Evolutionary conservation across 495 filamentous ascomycete species (phyloP).

Genomic region (Neurospora tetrasperma): DNA sequence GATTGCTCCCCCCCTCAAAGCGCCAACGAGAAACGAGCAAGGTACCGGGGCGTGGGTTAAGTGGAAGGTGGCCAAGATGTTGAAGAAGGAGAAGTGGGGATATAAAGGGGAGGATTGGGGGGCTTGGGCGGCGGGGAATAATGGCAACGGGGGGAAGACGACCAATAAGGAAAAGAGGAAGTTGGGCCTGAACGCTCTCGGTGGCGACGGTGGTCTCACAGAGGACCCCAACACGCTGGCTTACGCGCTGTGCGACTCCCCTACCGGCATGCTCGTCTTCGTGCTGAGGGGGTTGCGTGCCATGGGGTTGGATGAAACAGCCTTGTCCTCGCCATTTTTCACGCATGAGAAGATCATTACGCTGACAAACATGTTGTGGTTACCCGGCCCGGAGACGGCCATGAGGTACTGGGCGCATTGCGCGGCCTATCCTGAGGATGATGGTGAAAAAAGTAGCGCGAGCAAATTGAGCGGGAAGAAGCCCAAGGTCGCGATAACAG

Average conservation of each 20-base stretch:
- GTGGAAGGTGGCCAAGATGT: slow-evolving; percentile 31
- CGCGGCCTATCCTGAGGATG: slow-evolving; percentile 18
- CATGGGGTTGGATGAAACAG: slow-evolving; percentile 18
- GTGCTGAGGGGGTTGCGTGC: slow-evolving; percentile 29
- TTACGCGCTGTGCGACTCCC: slow-evolving; percentile 45
- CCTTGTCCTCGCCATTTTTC: slow-evolving; percentile 8
- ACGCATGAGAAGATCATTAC: slow-evolving; percentile 34
- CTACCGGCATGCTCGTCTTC: slow-evolving; percentile 38
- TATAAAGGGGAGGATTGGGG: slow-evolving; percentile 31
- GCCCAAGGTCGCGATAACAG: slow-evolving; percentile 33
- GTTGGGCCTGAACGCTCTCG: background rate
- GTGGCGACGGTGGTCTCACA: slow-evolving; percentile 2
- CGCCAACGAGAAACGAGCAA: slow-evolving; percentile 20
- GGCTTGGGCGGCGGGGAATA: slow-evolving; percentile 11
- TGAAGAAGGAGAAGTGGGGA: slow-evolving; percentile 29
- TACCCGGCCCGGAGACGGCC: slow-evolving; percentile 38
- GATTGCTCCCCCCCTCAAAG: slow-evolving; percentile 34
- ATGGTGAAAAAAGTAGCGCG: background rate
- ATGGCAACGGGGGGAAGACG: background rate
- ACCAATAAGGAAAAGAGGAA: background rate
- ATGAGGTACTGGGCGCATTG: slow-evolving; percentile 37
- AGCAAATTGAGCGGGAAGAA: slow-evolving; percentile 7
- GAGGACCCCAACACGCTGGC: slow-evolving; percentile 38
- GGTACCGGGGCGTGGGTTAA: slow-evolving; percentile 32
- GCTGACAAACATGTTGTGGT: slow-evolving; percentile 36